A percentile compares a stretch with the other conserved stretches of the same genome.
phyloP scores from a whole-genome alignment of 169 alveolate species.

The Neospora caninum region DNA sequence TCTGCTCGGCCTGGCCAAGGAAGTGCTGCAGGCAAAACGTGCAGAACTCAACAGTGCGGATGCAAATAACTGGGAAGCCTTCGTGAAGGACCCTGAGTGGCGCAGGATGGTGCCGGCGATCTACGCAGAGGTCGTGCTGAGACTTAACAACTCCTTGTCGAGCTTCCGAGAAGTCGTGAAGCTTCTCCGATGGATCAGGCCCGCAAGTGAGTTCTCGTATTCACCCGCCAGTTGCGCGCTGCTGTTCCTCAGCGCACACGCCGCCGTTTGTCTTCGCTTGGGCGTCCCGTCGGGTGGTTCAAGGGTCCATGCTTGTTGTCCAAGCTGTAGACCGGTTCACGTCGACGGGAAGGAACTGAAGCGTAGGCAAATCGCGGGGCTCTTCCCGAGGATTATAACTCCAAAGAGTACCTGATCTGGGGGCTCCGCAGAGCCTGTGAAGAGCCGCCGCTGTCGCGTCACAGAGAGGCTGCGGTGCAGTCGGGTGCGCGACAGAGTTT shows the following conservation, averaged over 20 bases:
- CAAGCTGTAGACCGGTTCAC: no score
- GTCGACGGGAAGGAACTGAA: no score
- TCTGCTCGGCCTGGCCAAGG: background rate
- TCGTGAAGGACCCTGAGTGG: background rate
- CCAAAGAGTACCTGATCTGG: no score
- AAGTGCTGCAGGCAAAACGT: background rate
- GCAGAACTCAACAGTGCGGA: background rate
- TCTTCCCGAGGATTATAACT: no score
- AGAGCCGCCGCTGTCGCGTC: no score
- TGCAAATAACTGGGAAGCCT: background rate
- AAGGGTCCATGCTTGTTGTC: no score
- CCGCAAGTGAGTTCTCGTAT: background rate
- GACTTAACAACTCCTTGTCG: background rate
- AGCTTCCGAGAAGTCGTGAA: conserved; percentile 7
- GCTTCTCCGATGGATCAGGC: conserved; percentile 2
- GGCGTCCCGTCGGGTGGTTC: no score
- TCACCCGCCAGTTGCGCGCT: background rate
- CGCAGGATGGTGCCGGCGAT: background rate
- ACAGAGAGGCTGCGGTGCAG: no score
- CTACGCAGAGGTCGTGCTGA: background rate
- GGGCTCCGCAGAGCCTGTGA: no score
- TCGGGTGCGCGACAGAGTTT: no score
- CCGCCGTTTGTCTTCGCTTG: background rate
- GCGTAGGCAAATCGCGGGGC: no score
- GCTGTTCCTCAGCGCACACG: background rate